Conservation (phyloP, 768 basidiomycete species). For the Trametes maxima region DNA sequence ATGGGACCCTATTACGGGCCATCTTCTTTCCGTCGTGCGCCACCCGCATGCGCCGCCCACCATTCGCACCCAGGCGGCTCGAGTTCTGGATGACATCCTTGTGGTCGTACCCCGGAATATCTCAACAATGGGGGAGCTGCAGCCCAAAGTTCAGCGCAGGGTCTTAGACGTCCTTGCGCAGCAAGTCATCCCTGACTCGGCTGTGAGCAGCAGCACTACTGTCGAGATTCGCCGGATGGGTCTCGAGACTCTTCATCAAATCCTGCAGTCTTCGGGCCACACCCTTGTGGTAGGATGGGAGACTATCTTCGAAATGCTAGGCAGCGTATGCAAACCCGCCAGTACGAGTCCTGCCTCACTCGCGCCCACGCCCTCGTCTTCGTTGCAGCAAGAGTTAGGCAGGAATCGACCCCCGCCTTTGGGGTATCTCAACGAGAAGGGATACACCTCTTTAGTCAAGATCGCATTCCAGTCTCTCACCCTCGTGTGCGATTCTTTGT, state of each 20-base stretch:
- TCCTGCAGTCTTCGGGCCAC: constrained; percentile 89
- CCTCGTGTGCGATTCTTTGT: constrained; percentile 90
- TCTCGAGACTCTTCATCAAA: constrained; percentile 84
- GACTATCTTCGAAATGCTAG: constrained; percentile 88
- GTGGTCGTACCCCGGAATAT: constrained; percentile 75
- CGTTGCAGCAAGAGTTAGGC: constrained; percentile 8
- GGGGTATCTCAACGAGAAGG: constrained; percentile 65
- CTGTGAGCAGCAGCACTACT: constrained; percentile 48
- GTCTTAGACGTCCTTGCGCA: constrained; percentile 84
- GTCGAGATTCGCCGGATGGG: constrained; percentile 89
- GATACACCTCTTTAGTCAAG: constrained; percentile 76
- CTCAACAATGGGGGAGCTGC: constrained; percentile 58
- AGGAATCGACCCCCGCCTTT: constrained; percentile 49
- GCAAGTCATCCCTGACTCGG: constrained; percentile 60
- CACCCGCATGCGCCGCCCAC: constrained; percentile 67
- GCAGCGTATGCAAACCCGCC: constrained; percentile 77
- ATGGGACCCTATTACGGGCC: constrained; percentile 80
- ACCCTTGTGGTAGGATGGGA: constrained; percentile 93
- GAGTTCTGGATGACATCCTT: constrained; percentile 83
- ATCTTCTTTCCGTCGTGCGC: constrained; percentile 78
- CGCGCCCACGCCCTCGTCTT: neutral
- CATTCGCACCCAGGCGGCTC: constrained; percentile 88
- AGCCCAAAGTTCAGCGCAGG: constrained; percentile 73
- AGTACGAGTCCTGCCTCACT: constrained; percentile 32
- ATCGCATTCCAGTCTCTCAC: constrained; percentile 94